Evolutionary conservation across 768 basidiomycete species (phyloP).

Genomic region (Cystofilobasidium bisporidii): DNA sequence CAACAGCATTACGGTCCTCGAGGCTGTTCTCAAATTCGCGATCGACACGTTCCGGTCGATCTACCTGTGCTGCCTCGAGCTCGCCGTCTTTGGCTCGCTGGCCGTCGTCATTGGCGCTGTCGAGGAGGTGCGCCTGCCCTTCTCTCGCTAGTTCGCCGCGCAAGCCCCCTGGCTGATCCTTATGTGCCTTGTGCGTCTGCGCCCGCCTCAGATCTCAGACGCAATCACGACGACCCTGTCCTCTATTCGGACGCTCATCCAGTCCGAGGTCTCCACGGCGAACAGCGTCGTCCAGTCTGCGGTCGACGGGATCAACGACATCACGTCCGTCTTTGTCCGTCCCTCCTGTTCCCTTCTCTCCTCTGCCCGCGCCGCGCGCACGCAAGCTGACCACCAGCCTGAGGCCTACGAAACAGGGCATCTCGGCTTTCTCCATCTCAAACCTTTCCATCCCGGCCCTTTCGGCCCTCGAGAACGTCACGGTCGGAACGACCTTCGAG

Average conservation of each 20-base stretch:
- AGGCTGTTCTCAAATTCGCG: constrained; percentile 36
- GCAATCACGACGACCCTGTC: constrained; percentile 54
- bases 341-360: background rate
- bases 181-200: background rate
- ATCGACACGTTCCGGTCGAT: constrained; percentile 78
- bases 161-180: background rate
- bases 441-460: constrained; percentile 68
- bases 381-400: too few relatives aligned
- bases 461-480: constrained; percentile 61
- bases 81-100: constrained; percentile 72
- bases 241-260: constrained; percentile 58
- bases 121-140: constrained; percentile 55
- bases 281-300: constrained; percentile 60
- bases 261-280: constrained; percentile 56
- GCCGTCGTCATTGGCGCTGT: constrained; percentile 71
- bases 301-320: constrained; percentile 58
- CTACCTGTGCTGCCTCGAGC: constrained; percentile 84
- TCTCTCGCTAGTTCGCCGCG: background rate
- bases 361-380: background rate
- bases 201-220: constrained; percentile 55
- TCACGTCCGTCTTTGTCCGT: background rate
- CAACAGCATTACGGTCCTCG: constrained; percentile 65
- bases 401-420: constrained; percentile 38
- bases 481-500: constrained; percentile 67
- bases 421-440: constrained; percentile 50